Conservation (phyloP, 768 basidiomycete species). For the Cystobasidium tubakii region DNA sequence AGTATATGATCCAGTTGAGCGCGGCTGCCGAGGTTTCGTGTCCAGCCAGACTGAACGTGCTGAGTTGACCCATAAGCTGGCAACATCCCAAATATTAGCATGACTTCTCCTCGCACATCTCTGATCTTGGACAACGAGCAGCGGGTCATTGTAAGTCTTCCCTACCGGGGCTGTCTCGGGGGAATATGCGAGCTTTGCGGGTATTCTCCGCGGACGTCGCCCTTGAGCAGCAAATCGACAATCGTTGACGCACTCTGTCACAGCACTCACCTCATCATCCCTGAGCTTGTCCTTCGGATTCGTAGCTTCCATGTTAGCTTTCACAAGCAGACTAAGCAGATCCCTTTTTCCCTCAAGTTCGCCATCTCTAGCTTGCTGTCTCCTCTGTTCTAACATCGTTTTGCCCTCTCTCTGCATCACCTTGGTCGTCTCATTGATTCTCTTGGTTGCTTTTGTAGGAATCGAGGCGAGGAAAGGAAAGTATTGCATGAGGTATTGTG, state of each 20-base stretch:
- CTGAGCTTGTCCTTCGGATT: constrained; percentile 11
- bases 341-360: constrained; percentile 29
- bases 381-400: constrained; percentile 38
- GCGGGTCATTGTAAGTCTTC: too few species aligned
- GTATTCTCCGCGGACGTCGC: too few species aligned
- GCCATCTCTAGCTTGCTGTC: neutral
- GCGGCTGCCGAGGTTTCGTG: constrained; percentile 28
- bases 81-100: too few species aligned
- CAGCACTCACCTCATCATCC: constrained; percentile 26
- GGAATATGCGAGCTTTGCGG: too few species aligned
- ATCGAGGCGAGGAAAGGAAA: constrained; percentile 40
- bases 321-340: constrained; percentile 34
- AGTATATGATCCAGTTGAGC: constrained; percentile 21
- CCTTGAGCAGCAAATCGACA: too few species aligned
- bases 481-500: constrained; percentile 16
- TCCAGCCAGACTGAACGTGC: constrained; percentile 35
- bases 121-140: too few species aligned
- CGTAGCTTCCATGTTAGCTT: constrained; percentile 24
- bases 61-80: constrained; percentile 14
- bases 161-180: too few species aligned
- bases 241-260: neutral
- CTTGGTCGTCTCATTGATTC: neutral
- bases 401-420: constrained; percentile 38
- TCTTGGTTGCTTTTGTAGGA: constrained; percentile 27
- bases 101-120: too few species aligned